Evolutionary conservation across 257 asterid species (phyloP), one percentile per base, ranked within the genome.

Genomic region (Solanum paucissectum): DNA sequence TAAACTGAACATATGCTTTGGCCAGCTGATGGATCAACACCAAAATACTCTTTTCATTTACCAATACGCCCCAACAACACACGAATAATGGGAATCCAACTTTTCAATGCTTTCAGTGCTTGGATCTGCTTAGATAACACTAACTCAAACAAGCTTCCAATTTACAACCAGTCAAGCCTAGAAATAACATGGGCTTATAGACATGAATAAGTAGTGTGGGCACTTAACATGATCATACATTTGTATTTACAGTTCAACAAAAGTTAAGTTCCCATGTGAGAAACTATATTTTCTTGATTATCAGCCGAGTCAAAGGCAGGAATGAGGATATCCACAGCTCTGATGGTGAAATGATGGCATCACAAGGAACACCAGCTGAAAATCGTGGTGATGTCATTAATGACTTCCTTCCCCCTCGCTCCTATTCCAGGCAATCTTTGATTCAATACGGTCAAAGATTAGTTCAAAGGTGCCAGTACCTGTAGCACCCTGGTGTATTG

Each of bases 241-340:
- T 40, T 76, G 93, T 90, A 93, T 95, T 89, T 91, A 95, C 95
- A 94, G 91, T 91, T 91, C 91, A 89, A 89, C 92, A 87, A 90
- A 83, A 89, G 83, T 89, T 87, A 90, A 60, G 83, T 90, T 87
- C 86, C 92, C 89, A 38, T 87, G 83, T 32, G 72, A 90, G 90
- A 90, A 38, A 38, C 90, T 88, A 52, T 37, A 84, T 76, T 38
- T 75, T 76, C 83, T 76, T 2, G 36, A 40, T 83, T 90, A 89
- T 87, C 92, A 89, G 91, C 71, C 86, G 91, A 88, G 92, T 92
- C 91, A 85, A 89, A 84, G 91, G 94, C 92, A 90, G 90, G 92
- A 93, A 87, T 84, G 62, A 87, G 87, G 83, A 87, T 88, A 69
- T 55, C 92, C 90, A 86, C 79, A 86, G 91, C 91, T 91, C 90